Evolutionary conservation across 139 green algal genomes (phyloP).

Genomic region (Zygnema cylindricum): DNA sequence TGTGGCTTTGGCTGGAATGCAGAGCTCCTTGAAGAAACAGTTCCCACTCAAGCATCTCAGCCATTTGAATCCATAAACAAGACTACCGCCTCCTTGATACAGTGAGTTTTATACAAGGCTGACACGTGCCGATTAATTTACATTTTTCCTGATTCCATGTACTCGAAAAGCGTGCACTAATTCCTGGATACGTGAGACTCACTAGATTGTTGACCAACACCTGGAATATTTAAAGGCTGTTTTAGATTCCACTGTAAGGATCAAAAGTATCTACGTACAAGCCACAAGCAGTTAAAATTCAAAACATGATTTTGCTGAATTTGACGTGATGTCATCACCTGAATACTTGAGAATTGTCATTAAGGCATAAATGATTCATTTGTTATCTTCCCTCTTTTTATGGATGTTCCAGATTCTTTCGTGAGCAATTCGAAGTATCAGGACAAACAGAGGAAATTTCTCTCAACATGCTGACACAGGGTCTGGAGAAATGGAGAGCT

Average conservation of each 20-base stretch:
- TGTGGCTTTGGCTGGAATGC: no score
- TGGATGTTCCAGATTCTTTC: slow-evolving; percentile 17
- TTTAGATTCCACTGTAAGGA: not conserved
- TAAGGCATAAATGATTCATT: not conserved
- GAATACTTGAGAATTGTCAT: not conserved
- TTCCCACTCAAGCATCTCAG: slow-evolving; percentile 6
- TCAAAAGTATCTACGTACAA: not conserved
- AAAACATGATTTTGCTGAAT: not conserved
- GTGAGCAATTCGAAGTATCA: slow-evolving; percentile 22
- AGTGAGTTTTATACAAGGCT: slow-evolving; percentile 1
- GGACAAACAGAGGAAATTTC: slow-evolving; percentile 1
- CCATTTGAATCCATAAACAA: slow-evolving; percentile 12
- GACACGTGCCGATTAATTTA: slow-evolving; percentile 1
- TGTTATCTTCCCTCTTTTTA: not conserved
- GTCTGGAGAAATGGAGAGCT: not conserved
- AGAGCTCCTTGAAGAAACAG: slow-evolving; percentile 26
- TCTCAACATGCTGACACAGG: slow-evolving; percentile 16
- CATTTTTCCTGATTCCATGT: not conserved
- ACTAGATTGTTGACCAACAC: no score
- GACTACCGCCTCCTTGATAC: slow-evolving; percentile 12
- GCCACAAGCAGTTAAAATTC: not conserved
- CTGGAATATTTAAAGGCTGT: not conserved
- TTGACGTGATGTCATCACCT: not conserved
- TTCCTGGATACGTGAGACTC: no score
- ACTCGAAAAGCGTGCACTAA: not conserved